Base-by-base conservation (phyloP, 495 filamentous ascomycete genomes). In the Chaetomidium leptoderma region DNA sequence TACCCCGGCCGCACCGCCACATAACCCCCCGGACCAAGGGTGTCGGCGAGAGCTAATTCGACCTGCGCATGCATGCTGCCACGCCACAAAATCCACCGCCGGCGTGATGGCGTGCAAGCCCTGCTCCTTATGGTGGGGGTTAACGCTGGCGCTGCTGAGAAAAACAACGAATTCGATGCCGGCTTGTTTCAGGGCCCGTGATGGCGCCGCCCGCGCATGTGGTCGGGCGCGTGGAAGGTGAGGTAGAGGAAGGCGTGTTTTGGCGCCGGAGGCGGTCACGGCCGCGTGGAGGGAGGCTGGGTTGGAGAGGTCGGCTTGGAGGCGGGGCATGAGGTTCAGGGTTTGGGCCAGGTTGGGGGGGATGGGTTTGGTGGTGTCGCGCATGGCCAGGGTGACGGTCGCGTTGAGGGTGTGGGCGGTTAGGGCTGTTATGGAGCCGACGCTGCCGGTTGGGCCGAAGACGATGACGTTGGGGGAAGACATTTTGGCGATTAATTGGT, bases 111-210 rank as follows among this genome's bases (percentile, higher is more conserved):
- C 5, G 37, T 36, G 7, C 8, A 63, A 39, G 50, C 16, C 8
- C 6, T n/a, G n/a, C n/a, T n/a, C n/a, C n/a, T n/a, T n/a, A n/a
- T n/a, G n/a, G n/a, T n/a, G n/a, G n/a, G n/a, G n/a, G n/a, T n/a
- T n/a, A n/a, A n/a, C n/a, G n/a, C n/a, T n/a, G 19, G 21, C 27
- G 45, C 50, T 59, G 58, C 60, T 61, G 6, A 63, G 51, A 10
- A 63, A 57, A 32, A 66, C 60, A 47, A 66, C 51, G 8, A 59
- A 59, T 16, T 59, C 55, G 26, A 61, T 27, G n/a, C 64, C 64
- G 19, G 37, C 58, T 2, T 29, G 26, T 43, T 57, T 53, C 33
- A 66, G 60, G 16, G 64, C 58, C n/a, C 36, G 32, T 33, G 23
- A 59, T 8, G 35, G 39, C 26, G 14, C 50, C 8, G 19, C 44